Evolutionary conservation across 1,139 yeast genomes (phyloP), one percentile per base, ranked within the genome.

Genomic region (Saccharomyces pastorianus): DNA sequence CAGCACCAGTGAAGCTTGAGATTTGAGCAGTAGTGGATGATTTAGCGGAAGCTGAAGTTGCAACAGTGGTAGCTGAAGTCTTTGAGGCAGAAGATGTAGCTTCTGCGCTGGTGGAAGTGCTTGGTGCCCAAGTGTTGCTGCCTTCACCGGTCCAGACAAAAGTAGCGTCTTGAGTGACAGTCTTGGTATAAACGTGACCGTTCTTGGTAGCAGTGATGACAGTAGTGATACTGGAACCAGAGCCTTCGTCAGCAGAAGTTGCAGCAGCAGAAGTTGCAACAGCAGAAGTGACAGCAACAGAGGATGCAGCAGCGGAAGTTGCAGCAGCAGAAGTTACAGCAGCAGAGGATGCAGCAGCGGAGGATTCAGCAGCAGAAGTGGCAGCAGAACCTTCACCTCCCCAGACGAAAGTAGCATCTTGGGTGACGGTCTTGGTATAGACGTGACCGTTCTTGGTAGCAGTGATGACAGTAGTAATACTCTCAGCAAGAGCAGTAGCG

Each of bases 321-420:
- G 71, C 70, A 58, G 74, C 77, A 26, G 76, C 73, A 46, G 17
- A 17, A 17, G 20, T 17, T 2, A 2, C 20, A 17, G 20, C 20
- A 2, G 20, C 20, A 17, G 20, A 17, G 20, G 20, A 17, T 2
- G 20, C 20, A 17, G 20, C 20, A 2, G 20, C 20, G 2, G 62
- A 61, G 46, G 47, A 32, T 20, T 29, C 46, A 14, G 51, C 47
- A 28, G 53, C 38, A 2, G 46, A 9, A 17, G 41, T 23, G 3
- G 53, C n/a, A 17, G 31, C 46, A 27, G 38, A 32, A 6, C 17
- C 38, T 32, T 32, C 38, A 32, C 38, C 38, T 23, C 17, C 31
- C 51, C 51, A 47, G 34, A 48, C 51, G 26, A 48, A 51, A 14
- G 53, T 48, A 51, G 53, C 53, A 14, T 48, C 53, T 51, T 51